phyloP scores from a whole-genome alignment of 2,329 filamentous ascomycete genomes.

The Coleophoma cylindrospora region DNA sequence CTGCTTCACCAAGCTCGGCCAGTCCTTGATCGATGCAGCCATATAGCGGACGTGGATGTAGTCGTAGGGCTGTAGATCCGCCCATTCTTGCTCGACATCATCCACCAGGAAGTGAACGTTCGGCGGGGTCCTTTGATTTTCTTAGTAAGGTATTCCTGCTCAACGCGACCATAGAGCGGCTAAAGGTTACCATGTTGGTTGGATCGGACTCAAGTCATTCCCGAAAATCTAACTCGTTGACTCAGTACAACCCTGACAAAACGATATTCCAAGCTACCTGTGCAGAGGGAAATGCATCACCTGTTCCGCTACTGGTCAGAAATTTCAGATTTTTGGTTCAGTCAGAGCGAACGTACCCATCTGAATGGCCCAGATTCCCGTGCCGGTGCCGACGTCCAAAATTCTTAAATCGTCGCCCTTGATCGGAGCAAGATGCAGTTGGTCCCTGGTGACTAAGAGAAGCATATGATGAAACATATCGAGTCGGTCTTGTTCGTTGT shows the following conservation, averaged over 20 bases:
- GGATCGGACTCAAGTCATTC: conserved; percentile 35
- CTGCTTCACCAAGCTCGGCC: conserved; percentile 1
- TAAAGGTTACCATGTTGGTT: conserved; percentile 27
- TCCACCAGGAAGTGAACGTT: conserved; percentile 21
- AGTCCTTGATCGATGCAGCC: conserved; percentile 2
- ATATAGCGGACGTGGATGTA: conserved; percentile 9
- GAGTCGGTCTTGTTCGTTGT: background rate
- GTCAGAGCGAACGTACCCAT: background rate
- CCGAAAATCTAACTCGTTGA: conserved; percentile 25
- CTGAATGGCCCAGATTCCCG: background rate
- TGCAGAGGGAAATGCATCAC: background rate
- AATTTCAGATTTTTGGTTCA: too few species aligned
- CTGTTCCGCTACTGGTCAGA: background rate
- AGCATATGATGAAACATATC: background rate
- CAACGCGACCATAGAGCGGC: background rate
- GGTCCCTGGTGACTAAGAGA: background rate
- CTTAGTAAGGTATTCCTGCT: background rate
- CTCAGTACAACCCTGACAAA: too few species aligned
- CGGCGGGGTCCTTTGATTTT: conserved; percentile 11
- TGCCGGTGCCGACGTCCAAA: background rate
- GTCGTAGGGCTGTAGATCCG: conserved; percentile 17
- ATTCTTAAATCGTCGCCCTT: background rate
- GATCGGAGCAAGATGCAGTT: conserved; percentile 2
- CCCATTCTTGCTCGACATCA: conserved; percentile 24
- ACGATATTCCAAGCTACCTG: background rate